Evolutionary conservation across 2,329 filamentous ascomycete genomes (phyloP).

Genomic region (Pseudocercospora pini-densiflorae): DNA sequence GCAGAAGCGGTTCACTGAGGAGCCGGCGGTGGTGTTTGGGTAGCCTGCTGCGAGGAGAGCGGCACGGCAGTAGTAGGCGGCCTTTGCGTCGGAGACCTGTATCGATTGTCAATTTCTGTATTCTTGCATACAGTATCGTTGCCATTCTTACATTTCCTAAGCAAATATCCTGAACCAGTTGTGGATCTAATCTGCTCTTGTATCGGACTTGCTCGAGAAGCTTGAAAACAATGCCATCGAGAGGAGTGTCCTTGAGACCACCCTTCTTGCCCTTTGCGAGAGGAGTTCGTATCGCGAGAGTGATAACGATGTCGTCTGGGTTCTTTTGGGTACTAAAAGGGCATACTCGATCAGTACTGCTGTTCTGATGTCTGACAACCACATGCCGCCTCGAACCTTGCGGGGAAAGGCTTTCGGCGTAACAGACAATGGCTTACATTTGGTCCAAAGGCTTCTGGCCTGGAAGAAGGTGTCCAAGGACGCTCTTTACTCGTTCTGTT

Average conservation of each 20-base stretch:
- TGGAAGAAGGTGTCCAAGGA: slow-evolving; percentile 84
- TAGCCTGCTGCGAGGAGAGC: slow-evolving; percentile 90
- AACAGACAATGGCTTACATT: slow-evolving; percentile 65
- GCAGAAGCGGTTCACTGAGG: slow-evolving; percentile 92
- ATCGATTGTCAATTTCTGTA: neutral
- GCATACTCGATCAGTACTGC: slow-evolving; percentile 15
- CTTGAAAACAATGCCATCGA: slow-evolving; percentile 86
- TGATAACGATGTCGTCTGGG: slow-evolving; percentile 96
- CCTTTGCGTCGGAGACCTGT: slow-evolving; percentile 80
- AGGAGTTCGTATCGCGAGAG: slow-evolving; percentile 86
- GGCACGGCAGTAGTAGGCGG: slow-evolving; percentile 88
- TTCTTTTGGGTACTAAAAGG: slow-evolving; percentile 60
- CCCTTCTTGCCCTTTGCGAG: slow-evolving; percentile 89
- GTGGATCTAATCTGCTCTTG: slow-evolving; percentile 42
- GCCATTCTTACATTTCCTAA: slow-evolving; percentile 74
- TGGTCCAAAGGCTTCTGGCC: slow-evolving; percentile 68
- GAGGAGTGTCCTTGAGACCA: slow-evolving; percentile 89
- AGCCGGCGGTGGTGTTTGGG: slow-evolving; percentile 84
- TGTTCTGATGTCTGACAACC: neutral
- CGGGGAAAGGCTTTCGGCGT: slow-evolving; percentile 48
- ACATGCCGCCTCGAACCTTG: slow-evolving; percentile 51
- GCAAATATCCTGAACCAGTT: slow-evolving; percentile 70
- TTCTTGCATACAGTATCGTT: too few species aligned
- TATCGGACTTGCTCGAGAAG: slow-evolving; percentile 68
- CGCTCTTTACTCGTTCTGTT: slow-evolving; percentile 81